Base-by-base conservation (phyloP, 805 yeast genomes). In the Saccharomyces paradoxus region DNA sequence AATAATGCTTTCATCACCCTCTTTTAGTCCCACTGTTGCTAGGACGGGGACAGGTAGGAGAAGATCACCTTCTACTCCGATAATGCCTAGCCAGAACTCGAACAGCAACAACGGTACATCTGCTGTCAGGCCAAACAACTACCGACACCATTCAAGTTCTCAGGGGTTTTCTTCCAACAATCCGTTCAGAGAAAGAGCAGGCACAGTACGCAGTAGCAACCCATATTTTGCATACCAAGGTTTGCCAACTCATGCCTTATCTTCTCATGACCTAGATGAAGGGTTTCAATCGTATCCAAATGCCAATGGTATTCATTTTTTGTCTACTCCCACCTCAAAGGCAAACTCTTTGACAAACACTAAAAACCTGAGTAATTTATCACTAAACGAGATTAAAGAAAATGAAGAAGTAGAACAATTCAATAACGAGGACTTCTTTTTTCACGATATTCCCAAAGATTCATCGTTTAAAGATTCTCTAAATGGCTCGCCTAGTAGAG, bases 171-270 rank as follows among this genome's bases (percentile, higher is more conserved):
- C 50, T 28, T 31, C 50, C 21, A 50, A 53, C 13, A 60, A 60
- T 41, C 63, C 62, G 5, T 59, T 60, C 41, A 52, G 55, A 21
- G 47, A 51, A 30, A 44, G 50, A 30, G 12, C 12, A 9, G 51
- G 51, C 13, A 53, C 58, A 9, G 51, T 51, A 22, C 55, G 58
- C 49, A 50, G 58, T 50, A 56, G 55, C 49, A 80, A 76, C 62
- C 78, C 80, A 26, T 81, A 81, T 63, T 81, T 81, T 66, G 78
- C 77, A 4, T 81, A 78, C 60, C 85, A 81, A 59, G 85, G 86
- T 0, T 64, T 78, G 9, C 84, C 86, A 3, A 82, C 82, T 2
- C 85, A 81, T 59, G 74, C 69, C 44, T 49, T 56, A 49, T 56
- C 63, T 27, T 60, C 58, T 41, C 62, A 55, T 53, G 63, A 56